Evolutionary conservation across 192 early-diverging fungal genomes (phyloP).

Genomic region (Backusella liffmaniae): DNA sequence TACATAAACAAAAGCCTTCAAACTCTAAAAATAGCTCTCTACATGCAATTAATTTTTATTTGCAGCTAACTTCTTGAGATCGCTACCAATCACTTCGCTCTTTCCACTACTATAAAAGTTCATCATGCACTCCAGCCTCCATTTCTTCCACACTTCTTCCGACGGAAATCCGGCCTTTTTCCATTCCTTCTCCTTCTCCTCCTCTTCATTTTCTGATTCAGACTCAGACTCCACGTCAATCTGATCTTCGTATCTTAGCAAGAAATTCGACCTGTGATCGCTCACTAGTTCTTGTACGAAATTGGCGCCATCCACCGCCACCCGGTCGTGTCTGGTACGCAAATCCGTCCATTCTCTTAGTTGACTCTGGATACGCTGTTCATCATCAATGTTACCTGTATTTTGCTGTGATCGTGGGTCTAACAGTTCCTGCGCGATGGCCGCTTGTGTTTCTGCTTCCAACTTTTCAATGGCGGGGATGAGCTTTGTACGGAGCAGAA

Average conservation of each 20-base stretch:
- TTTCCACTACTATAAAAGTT: constrained; percentile 38
- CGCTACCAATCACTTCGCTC: constrained; percentile 29
- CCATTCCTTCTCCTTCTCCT: constrained; percentile 22
- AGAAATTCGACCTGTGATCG: constrained; percentile 18
- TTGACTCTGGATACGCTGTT: constrained; percentile 10
- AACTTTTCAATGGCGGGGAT: constrained; percentile 41
- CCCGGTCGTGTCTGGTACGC: constrained; percentile 27
- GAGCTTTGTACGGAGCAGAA: constrained; percentile 38
- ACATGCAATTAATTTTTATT: constrained; percentile 9
- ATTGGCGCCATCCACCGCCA: constrained; percentile 17
- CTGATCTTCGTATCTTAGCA: constrained; percentile 17
- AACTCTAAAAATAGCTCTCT: neutral
- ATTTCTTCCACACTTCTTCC: constrained; percentile 33
- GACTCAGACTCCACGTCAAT: constrained; percentile 8
- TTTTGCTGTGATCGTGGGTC: neutral
- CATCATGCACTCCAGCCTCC: constrained; percentile 39
- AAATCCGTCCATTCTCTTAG: constrained; percentile 26
- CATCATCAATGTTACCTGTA: constrained; percentile 17
- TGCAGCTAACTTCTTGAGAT: constrained; percentile 30
- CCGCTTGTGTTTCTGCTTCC: constrained; percentile 28
- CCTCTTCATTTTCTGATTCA: constrained; percentile 13
- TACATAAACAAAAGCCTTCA: neutral
- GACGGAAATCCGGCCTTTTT: constrained; percentile 32
- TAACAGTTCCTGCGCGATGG: constrained; percentile 22
- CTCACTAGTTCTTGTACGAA: constrained; percentile 19